Conservation (phyloP, 441 rosid species). For the Croton setiger region DNA sequence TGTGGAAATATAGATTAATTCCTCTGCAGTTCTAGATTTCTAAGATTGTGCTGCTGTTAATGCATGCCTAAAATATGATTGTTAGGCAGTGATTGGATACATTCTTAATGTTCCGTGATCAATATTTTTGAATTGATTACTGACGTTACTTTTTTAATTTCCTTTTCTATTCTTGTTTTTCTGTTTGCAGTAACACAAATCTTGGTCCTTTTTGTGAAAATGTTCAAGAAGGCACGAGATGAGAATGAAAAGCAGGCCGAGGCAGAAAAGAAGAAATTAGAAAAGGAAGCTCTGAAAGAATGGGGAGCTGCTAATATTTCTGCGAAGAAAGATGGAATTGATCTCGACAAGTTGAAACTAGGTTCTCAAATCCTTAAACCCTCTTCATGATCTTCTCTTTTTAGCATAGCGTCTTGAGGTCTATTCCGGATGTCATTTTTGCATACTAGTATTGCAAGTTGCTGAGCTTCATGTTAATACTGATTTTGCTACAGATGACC, state of each 20-base stretch:
- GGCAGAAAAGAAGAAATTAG: slow-evolving; percentile 85
- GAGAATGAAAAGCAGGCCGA: slow-evolving; percentile 85
- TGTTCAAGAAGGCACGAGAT: slow-evolving; percentile 79
- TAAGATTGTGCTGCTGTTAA: background rate
- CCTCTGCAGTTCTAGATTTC: background rate
- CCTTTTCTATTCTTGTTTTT: slow-evolving; percentile 1
- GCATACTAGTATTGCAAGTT: background rate
- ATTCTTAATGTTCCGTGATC: background rate
- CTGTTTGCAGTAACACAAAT: slow-evolving; percentile 78
- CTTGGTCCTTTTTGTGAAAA: slow-evolving; percentile 68
- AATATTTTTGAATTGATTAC: background rate
- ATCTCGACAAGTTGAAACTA: slow-evolving; percentile 32
- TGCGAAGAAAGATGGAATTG: slow-evolving; percentile 44
- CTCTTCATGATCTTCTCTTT: slow-evolving; percentile 12
- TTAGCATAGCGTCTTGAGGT: background rate
- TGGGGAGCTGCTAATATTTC: slow-evolving; percentile 38
- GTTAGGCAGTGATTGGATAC: background rate
- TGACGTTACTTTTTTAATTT: slow-evolving; percentile 6
- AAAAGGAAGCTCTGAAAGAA: slow-evolving; percentile 84
- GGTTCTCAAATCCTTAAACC: slow-evolving; percentile 39
- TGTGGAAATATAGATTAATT: background rate
- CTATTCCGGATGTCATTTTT: background rate
- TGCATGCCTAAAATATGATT: background rate
- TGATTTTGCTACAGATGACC: no score
- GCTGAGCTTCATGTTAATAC: background rate